A percentile compares a stretch with the other conserved stretches of the same genome.
Evolutionary conservation across 352 stramenopile genomes (phyloP).

Genomic region (Elongisporangium prolatum): DNA sequence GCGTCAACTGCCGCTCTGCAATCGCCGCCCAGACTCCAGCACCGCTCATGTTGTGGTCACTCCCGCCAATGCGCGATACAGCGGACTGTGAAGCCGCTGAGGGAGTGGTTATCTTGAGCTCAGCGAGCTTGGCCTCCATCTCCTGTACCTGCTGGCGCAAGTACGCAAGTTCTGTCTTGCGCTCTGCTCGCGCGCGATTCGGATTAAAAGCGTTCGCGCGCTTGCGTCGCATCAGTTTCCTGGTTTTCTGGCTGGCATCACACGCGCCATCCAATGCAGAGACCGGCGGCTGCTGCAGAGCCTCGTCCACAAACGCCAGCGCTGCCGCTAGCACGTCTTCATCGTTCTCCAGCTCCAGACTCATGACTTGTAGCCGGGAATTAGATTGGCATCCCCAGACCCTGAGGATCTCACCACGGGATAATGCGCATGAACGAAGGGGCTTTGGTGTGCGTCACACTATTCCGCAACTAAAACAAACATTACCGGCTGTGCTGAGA

Average conservation of each 20-base stretch:
- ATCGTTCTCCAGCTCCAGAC: not conserved
- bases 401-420: not conserved
- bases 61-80: not conserved
- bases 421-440: not conserved
- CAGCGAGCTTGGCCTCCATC: constrained; percentile 35
- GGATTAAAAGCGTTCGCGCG: constrained; percentile 16
- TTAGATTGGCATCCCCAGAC: not conserved
- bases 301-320: not conserved
- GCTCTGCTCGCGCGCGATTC: constrained; percentile 29
- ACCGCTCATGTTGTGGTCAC: constrained; percentile 2
- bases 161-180: constrained; percentile 43
- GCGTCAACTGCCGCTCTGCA: constrained; percentile 58
- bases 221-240: not conserved
- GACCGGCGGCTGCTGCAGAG: not conserved
- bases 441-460: not conserved
- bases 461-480: not conserved
- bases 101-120: not conserved
- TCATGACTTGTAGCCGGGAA: not conserved
- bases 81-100: not conserved
- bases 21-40: constrained; percentile 54
- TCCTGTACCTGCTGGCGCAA: constrained; percentile 50
- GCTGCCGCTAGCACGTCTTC: not conserved
- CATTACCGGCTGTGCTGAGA: not conserved
- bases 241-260: not conserved
- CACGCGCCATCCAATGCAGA: not conserved